These are phyloP conservation scores for Simplicillium aogashimaense DNA, from an alignment of 2,329 filamentous ascomycete species.

Conservation along the genomic window DNA sequence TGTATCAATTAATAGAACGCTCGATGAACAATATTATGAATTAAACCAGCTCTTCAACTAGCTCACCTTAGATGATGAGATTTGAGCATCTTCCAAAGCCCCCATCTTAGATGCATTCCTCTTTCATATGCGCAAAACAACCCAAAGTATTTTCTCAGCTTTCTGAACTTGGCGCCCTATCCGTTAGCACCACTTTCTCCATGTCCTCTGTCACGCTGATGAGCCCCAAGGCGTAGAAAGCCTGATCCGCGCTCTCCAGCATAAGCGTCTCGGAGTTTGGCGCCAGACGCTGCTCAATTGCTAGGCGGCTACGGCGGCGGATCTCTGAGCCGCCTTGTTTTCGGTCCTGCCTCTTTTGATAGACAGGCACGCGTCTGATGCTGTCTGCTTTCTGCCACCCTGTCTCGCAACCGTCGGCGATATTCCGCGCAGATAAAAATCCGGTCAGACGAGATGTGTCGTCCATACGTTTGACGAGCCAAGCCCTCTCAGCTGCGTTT, in stretches of 20 bases:
- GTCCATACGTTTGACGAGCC: constrained; percentile 64
- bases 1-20: too few relatives aligned
- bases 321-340: too few relatives aligned
- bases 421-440: constrained; percentile 74
- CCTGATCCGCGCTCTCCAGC: constrained; percentile 37
- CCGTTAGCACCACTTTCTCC: background rate
- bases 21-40: too few relatives aligned
- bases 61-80: too few relatives aligned
- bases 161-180: too few relatives aligned
- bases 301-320: too few relatives aligned
- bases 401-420: constrained; percentile 75
- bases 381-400: constrained; percentile 70
- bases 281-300: too few relatives aligned
- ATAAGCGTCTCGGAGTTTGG: constrained; percentile 11
- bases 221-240: constrained; percentile 70
- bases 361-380: constrained; percentile 59
- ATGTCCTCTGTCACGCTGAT: constrained; percentile 25
- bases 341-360: constrained; percentile 37
- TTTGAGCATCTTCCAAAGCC: too few relatives aligned
- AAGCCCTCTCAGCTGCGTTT: constrained; percentile 61
- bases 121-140: too few relatives aligned
- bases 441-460: constrained; percentile 74
- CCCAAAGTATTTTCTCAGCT: too few relatives aligned
- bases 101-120: too few relatives aligned
- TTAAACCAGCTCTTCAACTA: too few relatives aligned